These are phyloP conservation scores for Teunomyces kruisii DNA, from an alignment of 805 yeast genomes.

Conservation along the genomic window DNA sequence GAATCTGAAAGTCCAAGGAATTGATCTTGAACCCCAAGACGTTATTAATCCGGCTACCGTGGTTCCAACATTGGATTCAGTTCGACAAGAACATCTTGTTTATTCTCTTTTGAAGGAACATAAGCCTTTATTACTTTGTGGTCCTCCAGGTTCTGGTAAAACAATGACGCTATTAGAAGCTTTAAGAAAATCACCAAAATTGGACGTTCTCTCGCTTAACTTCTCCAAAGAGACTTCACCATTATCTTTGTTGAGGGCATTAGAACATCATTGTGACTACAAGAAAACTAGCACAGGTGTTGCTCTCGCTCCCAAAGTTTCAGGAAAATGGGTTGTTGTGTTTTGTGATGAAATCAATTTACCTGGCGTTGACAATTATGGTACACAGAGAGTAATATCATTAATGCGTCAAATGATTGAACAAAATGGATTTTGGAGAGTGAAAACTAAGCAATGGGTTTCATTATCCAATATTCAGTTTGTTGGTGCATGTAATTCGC, in stretches of 20 bases:
- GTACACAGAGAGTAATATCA: conserved; percentile 69
- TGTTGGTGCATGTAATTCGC: conserved; percentile 96
- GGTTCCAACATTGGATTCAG: conserved; percentile 78
- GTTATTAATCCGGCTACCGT: conserved; percentile 62
- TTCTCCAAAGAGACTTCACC: conserved; percentile 82
- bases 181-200: conserved; percentile 53
- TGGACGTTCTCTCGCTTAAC: conserved; percentile 67
- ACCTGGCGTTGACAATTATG: conserved; percentile 69
- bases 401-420: conserved; percentile 76
- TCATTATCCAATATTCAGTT: conserved; percentile 62
- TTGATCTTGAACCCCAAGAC: conserved; percentile 56
- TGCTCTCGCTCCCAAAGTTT: conserved; percentile 54
- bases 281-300: conserved; percentile 51
- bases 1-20: conserved; percentile 36
- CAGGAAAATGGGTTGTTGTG: conserved; percentile 72
- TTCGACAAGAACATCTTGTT: conserved; percentile 62
- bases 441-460: conserved; percentile 64
- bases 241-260: conserved; percentile 52
- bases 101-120: conserved; percentile 55
- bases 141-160: conserved; percentile 97
- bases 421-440: conserved; percentile 74
- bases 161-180: conserved; percentile 85
- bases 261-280: conserved; percentile 74
- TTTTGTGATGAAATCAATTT: conserved; percentile 92
- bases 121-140: conserved; percentile 71